phyloP scores from a whole-genome alignment of 2,329 filamentous ascomycete species.

The Arthrobotrys entomopaga region DNA sequence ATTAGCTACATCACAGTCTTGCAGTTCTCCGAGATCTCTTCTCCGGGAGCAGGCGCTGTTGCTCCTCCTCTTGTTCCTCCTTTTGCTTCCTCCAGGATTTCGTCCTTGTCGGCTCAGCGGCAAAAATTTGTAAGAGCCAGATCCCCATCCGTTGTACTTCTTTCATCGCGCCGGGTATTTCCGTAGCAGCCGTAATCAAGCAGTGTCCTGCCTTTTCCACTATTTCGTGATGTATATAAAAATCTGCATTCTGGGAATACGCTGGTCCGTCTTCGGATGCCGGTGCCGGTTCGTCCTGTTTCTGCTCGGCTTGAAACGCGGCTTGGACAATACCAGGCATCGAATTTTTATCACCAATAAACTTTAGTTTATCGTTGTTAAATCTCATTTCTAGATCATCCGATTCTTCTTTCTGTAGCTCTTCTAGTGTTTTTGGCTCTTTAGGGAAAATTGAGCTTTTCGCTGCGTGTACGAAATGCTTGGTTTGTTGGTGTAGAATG shows the following conservation, averaged over 20 bases:
- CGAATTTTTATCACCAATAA: not conserved
- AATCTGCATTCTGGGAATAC: conserved; percentile 7
- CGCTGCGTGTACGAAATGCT: conserved; percentile 27
- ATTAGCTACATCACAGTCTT: conserved; percentile 8
- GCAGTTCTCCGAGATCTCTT: not conserved
- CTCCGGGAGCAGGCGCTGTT: not conserved
- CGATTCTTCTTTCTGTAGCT: conserved; percentile 17
- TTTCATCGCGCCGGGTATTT: conserved; percentile 12
- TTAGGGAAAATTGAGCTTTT: conserved; percentile 35
- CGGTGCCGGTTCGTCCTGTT: not conserved
- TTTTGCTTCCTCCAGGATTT: conserved; percentile 19
- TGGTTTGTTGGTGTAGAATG: conserved; percentile 33
- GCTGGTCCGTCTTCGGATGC: not conserved
- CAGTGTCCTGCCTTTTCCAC: conserved; percentile 31
- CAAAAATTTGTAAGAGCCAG: conserved; percentile 19
- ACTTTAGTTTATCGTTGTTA: conserved; percentile 14
- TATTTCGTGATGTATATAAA: conserved; percentile 29
- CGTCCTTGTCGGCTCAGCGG: conserved; percentile 3
- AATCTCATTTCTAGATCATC: conserved; percentile 14
- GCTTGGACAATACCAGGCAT: too few species aligned
- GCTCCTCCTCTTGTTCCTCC: not conserved
- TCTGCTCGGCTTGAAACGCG: not conserved
- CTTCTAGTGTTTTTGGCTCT: conserved; percentile 8
- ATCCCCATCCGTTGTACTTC: conserved; percentile 37
- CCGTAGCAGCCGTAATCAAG: conserved; percentile 17